Percentiles rank a stretch among this genome's conserved stretches.
Conservation (phyloP, 345 rosid species). For the Reutealis trisperma region DNA sequence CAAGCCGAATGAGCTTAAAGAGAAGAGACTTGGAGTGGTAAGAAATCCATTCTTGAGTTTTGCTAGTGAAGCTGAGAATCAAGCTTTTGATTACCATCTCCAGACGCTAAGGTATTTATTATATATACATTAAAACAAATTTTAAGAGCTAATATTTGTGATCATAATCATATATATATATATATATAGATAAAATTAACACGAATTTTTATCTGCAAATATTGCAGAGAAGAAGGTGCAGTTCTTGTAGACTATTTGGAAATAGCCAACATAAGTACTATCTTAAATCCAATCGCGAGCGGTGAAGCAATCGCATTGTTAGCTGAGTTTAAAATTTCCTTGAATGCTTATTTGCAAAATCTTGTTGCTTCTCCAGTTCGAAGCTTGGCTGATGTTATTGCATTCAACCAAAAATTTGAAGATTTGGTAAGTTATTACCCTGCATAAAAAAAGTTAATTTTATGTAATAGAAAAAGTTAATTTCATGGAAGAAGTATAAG, state of each 20-base stretch:
- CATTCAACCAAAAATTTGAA: constrained; percentile 46
- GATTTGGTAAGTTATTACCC: constrained; percentile 34
- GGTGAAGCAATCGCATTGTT: constrained; percentile 40
- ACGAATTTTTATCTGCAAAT: not conserved
- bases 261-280: constrained; percentile 39
- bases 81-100: constrained; percentile 46
- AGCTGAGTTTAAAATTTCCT: constrained; percentile 58
- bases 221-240: constrained; percentile 52
- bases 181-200: not conserved
- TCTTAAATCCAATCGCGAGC: constrained; percentile 19
- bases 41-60: constrained; percentile 34
- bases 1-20: constrained; percentile 42
- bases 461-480: too few relatives aligned
- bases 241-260: constrained; percentile 44
- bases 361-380: constrained; percentile 54
- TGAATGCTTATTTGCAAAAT: constrained; percentile 49
- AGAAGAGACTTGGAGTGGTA: constrained; percentile 60
- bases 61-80: not conserved
- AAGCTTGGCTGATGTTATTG: constrained; percentile 58
- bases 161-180: too few relatives aligned
- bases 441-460: too few relatives aligned
- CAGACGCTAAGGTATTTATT: constrained; percentile 45
- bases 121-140: too few relatives aligned
- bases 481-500: too few relatives aligned
- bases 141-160: too few relatives aligned